Evolutionary conservation across 2,329 filamentous ascomycete genomes (phyloP), one percentile per base, ranked within the genome.

Genomic region (Penicillium sp.): DNA sequence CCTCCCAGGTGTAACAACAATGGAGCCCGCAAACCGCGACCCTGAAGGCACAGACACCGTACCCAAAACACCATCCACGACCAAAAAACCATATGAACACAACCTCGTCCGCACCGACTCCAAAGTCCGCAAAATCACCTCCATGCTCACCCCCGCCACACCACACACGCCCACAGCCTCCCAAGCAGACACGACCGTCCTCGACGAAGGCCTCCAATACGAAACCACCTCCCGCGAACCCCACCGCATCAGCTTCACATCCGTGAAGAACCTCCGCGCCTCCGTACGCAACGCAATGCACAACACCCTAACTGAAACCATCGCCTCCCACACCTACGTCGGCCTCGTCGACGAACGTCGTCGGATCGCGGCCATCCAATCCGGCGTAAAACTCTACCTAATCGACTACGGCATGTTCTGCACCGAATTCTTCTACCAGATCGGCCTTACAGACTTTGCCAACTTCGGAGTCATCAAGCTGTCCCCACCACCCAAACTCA

Each of bases 391-490:
- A 65, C 78, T 98, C 7, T 96, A 87, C 67, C 79, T 98, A 21
- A 77, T 98, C 45, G 93, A 98, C 69, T 98, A 98, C 63, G 93
- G 89, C 10, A 83, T 91, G 65, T 74, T 87, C 1, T 87, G 82
- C 66, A 86, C 83, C 54, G 91, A 97, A 61, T 94, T 91, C 67
- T 94, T 97, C 67, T 98, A 98, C 71, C 93, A 98, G 70, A 73
- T 97, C 19, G 91, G 89, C 0, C 78, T 98, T 31, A 95, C 89
- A 0, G 89, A 98, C 64, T 98, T 98, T 69, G 88, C 86, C 2
- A 98, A 98, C 65, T 96, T 95, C 62, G 93, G 93, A 3, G 69
- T 76, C 21, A 89, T 98, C 51, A 82, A 80, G 10, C 88, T 98
- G 61, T 80, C 82, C 43, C 87, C 88, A 2, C 79, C 88, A 0